A percentile compares a stretch with the other conserved stretches of the same genome.
Evolutionary conservation across 169 alveolate species (phyloP).

Genomic region (Cryptosporidium tyzzeri): DNA sequence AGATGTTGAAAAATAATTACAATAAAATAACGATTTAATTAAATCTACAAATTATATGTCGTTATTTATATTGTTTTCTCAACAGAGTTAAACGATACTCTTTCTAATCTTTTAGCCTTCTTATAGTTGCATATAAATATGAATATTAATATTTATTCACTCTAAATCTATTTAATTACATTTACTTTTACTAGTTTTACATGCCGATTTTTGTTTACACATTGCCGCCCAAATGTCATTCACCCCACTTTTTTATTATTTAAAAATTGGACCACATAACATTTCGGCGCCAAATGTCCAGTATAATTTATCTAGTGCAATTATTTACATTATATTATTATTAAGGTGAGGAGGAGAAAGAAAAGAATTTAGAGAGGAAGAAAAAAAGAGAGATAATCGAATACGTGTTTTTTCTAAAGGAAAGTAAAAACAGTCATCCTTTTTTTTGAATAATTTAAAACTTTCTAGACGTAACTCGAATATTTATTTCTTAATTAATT

Average conservation of each 20-base stretch:
- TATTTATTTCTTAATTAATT: no score
- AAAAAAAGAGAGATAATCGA: not conserved
- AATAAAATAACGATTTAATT: no score
- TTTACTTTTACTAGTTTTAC: slow-evolving; percentile 49
- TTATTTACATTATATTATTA: no score
- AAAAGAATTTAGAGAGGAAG: not conserved
- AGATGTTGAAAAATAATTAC: not conserved
- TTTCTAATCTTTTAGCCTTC: not conserved
- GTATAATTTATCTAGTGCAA: not conserved
- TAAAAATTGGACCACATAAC: slow-evolving; percentile 1
- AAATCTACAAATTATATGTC: no score
- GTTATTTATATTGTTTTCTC: not conserved
- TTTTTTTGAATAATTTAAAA: no score
- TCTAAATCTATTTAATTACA: slow-evolving; percentile 22
- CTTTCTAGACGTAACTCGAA: no score
- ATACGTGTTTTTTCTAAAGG: no score
- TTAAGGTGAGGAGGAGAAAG: no score
- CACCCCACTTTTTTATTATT: slow-evolving; percentile 34
- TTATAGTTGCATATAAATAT: not conserved
- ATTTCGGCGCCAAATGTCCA: slow-evolving; percentile 15
- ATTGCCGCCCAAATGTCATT: slow-evolving; percentile 48
- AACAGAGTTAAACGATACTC: not conserved
- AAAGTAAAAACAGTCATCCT: no score
- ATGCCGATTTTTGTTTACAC: slow-evolving; percentile 20
- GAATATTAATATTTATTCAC: not conserved